Percentiles rank a stretch among this genome's conserved stretches.
These are phyloP conservation scores for Platismatia glauca DNA, from an alignment of 495 filamentous ascomycete genomes.

Conservation along the genomic window DNA sequence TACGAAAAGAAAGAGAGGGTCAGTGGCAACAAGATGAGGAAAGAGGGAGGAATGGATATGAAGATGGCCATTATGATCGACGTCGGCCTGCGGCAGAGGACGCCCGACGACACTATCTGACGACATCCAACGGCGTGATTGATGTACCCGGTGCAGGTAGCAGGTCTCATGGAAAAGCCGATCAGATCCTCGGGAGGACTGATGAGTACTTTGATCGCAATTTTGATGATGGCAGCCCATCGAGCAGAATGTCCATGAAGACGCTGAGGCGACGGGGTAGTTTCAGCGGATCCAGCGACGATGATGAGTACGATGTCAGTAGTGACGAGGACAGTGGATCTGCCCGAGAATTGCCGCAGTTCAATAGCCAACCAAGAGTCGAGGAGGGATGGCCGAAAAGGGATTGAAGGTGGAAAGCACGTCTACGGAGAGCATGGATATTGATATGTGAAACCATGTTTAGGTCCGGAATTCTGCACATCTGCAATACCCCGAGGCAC, in stretches of 20 bases:
- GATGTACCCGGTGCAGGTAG: slow-evolving; percentile 8
- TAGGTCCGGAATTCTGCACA: background rate
- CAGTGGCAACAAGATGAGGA: slow-evolving; percentile 36
- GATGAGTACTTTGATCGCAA: slow-evolving; percentile 14
- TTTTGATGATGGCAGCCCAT: slow-evolving; percentile 32
- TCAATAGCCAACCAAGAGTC: background rate
- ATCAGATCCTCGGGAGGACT: slow-evolving; percentile 11
- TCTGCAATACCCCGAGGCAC: background rate
- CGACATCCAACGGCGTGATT: slow-evolving; percentile 15
- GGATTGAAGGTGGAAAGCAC: slow-evolving; percentile 11
- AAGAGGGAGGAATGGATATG: slow-evolving; percentile 19
- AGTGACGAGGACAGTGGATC: slow-evolving; percentile 21
- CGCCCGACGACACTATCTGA: slow-evolving; percentile 16
- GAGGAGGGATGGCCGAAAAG: slow-evolving; percentile 8
- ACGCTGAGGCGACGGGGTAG: slow-evolving; percentile 39
- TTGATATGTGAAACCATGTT: background rate
- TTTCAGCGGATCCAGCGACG: slow-evolving; percentile 37
- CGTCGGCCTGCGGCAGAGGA: slow-evolving; percentile 21
- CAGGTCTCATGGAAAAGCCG: slow-evolving; percentile 9
- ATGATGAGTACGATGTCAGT: slow-evolving; percentile 30
- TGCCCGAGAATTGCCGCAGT: background rate
- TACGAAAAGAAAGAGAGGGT: slow-evolving; percentile 49
- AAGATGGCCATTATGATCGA: slow-evolving; percentile 3
- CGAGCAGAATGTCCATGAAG: slow-evolving; percentile 46
- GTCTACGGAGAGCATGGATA: background rate